Evolutionary conservation across 2,329 filamentous ascomycete genomes (phyloP).

Genomic region (Penicillium verrucosum): DNA sequence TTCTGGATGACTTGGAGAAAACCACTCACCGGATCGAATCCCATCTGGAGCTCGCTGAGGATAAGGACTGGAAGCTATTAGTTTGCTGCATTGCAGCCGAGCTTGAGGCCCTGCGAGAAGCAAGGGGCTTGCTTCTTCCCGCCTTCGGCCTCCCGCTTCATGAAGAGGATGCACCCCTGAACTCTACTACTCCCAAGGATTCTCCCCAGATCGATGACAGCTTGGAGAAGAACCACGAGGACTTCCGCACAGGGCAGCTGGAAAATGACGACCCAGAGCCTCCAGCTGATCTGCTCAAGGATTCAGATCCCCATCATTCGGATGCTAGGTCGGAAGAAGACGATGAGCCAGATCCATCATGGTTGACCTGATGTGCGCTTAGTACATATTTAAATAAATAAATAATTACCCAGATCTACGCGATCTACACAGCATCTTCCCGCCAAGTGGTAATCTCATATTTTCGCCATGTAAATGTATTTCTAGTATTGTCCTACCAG

Average conservation of each 20-base stretch:
- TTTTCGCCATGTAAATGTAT: too few relatives aligned
- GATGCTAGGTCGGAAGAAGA: conserved; percentile 37
- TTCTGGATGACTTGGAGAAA: conserved; percentile 47
- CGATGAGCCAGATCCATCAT: conserved; percentile 45
- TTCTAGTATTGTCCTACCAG: not conserved
- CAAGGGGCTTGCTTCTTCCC: conserved; percentile 34
- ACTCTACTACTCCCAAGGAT: conserved; percentile 7
- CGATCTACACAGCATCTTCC: not conserved
- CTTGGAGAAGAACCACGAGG: not conserved
- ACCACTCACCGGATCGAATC: conserved; percentile 48
- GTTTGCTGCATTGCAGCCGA: conserved; percentile 62
- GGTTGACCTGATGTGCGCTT: conserved; percentile 34
- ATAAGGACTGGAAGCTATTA: conserved; percentile 58
- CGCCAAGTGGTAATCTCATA: not conserved
- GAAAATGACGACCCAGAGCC: conserved; percentile 34
- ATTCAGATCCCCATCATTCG: conserved; percentile 23
- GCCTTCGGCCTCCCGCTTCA: conserved; percentile 31
- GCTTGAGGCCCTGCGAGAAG: conserved; percentile 52
- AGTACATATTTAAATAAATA: not conserved
- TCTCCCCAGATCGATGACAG: conserved; percentile 6
- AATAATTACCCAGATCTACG: not conserved
- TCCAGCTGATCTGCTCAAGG: conserved; percentile 37
- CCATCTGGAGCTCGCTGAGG: conserved; percentile 51
- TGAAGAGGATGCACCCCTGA: conserved; percentile 12
- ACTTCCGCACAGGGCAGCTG: conserved; percentile 18